Base-by-base conservation (phyloP, 768 basidiomycete genomes). In the Leccinum disarticulatum region DNA sequence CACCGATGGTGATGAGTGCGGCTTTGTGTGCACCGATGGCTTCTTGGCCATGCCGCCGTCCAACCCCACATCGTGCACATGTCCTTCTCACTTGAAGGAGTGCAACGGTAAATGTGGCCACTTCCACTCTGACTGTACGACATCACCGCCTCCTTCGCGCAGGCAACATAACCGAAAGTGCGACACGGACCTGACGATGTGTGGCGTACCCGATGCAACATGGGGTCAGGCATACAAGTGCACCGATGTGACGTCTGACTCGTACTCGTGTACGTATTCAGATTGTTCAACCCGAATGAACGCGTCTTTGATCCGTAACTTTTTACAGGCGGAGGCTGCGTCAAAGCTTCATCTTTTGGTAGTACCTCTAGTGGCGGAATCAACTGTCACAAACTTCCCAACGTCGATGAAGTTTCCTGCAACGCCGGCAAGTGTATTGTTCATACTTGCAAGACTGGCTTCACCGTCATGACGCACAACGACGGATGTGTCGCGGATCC, bases 271-370 rank as follows among this genome's bases (percentile, higher is more conserved):
- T 77, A 60, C 46, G 77, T 74, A 13, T 35, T 55, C 57, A 15
- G 4, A 8, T 35, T 41, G 11, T 3, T 10, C 6, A 6, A 27
- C 38, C 52, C 8, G 47, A 13, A 27, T 5, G 6, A 4, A 6
- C 3, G 3, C 25, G 8, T 15, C 5, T 6, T 48, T 56, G 14
- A 56, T 13, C 27, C 22, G 1, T n/a, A 8, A 4, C 7, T 30
- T 22, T 46, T 5, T 27, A 7, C 51, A 77, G 76, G 77, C 52
- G 77, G 77, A 3, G 77, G 76, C 1, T 77, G 77, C 48, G 62
- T 66, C 54, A 59, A 68, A 47, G 59, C 64, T 3, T 64, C 66
- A 46, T 61, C 69, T 22, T 66, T 68, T 36, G 63, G 62, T n/a
- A 41, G 49, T 17, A 48, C 61, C 9, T 58, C 63, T 5, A 54